Evolutionary conservation across 2,329 filamentous ascomycete species (phyloP).

Genomic region (Phoma herbarum): DNA sequence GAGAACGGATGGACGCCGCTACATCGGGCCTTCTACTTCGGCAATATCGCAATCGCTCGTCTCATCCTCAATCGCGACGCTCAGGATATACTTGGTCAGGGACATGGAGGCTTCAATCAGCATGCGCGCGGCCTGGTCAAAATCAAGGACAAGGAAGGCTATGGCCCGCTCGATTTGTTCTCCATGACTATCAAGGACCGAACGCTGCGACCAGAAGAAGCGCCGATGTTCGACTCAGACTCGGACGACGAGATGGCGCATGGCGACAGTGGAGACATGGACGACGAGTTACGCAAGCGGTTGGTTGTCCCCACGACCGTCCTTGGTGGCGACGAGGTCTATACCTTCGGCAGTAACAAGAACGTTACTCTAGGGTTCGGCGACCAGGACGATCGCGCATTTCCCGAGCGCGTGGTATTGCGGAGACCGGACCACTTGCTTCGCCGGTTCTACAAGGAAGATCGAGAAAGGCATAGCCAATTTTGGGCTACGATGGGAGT

Average conservation of each 20-base stretch:
- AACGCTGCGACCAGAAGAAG: slow-evolving; percentile 61
- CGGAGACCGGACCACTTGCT: slow-evolving; percentile 80
- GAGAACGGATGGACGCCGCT: slow-evolving; percentile 97
- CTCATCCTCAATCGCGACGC: slow-evolving; percentile 81
- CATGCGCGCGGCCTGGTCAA: slow-evolving; percentile 83
- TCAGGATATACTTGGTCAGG: slow-evolving; percentile 69
- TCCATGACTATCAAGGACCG: slow-evolving; percentile 83
- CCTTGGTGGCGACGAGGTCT: slow-evolving; percentile 81
- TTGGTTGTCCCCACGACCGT: slow-evolving; percentile 43
- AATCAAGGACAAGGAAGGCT: slow-evolving; percentile 93
- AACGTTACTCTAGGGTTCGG: slow-evolving; percentile 92
- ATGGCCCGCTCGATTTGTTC: slow-evolving; percentile 93
- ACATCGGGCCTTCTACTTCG: slow-evolving; percentile 88
- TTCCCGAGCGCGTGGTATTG: slow-evolving; percentile 82
- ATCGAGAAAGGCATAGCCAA: slow-evolving; percentile 60
- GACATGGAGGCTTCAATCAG: slow-evolving; percentile 64
- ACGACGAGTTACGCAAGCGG: slow-evolving; percentile 40
- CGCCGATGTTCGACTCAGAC: slow-evolving; percentile 56
- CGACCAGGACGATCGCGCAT: slow-evolving; percentile 95
- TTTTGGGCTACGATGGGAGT: slow-evolving; percentile 52
- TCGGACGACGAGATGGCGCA: slow-evolving; percentile 60
- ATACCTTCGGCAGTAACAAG: slow-evolving; percentile 95
- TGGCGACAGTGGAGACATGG: slow-evolving; percentile 55
- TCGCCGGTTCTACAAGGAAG: slow-evolving; percentile 75
- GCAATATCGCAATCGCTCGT: slow-evolving; percentile 86